A percentile compares a stretch with the other conserved stretches of the same genome.
Evolutionary conservation across 2,329 filamentous ascomycete genomes (phyloP).

Genomic region (Talaromyces rugulosus): DNA sequence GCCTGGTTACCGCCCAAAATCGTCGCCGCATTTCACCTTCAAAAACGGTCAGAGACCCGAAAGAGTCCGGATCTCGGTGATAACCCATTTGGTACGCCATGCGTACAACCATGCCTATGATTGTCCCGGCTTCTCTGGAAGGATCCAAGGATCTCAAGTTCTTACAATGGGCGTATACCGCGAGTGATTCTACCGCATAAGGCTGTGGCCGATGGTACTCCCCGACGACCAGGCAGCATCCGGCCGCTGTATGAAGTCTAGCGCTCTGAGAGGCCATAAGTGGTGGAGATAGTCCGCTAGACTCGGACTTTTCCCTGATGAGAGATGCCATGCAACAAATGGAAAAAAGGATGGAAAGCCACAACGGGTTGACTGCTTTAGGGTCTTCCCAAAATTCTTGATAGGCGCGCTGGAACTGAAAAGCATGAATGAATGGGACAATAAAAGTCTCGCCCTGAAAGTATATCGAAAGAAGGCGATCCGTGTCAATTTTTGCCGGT

Average conservation of each 20-base stretch:
- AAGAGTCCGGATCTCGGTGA: constrained; percentile 47
- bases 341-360: constrained; percentile 16
- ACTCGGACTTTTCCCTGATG: not conserved
- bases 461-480: constrained; percentile 9
- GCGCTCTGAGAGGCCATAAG: not conserved
- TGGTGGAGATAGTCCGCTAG: not conserved
- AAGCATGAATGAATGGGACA: constrained; percentile 10
- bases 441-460: constrained; percentile 3
- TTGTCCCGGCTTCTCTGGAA: constrained; percentile 48
- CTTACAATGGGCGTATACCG: constrained; percentile 51
- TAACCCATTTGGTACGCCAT: constrained; percentile 56
- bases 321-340: constrained; percentile 11
- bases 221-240: constrained; percentile 44
- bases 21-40: constrained; percentile 48
- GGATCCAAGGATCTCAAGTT: constrained; percentile 50
- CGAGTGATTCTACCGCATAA: constrained; percentile 51
- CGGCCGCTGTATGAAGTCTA: not conserved
- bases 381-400: constrained; percentile 17
- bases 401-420: constrained; percentile 14
- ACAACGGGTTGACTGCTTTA: constrained; percentile 8
- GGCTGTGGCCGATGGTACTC: constrained; percentile 50
- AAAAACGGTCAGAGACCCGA: constrained; percentile 43
- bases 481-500: constrained; percentile 3
- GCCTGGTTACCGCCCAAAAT: constrained; percentile 31
- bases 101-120: constrained; percentile 50